Conservation (phyloP, 202 grass and related monocot species). For the Carex sylvatica region DNA sequence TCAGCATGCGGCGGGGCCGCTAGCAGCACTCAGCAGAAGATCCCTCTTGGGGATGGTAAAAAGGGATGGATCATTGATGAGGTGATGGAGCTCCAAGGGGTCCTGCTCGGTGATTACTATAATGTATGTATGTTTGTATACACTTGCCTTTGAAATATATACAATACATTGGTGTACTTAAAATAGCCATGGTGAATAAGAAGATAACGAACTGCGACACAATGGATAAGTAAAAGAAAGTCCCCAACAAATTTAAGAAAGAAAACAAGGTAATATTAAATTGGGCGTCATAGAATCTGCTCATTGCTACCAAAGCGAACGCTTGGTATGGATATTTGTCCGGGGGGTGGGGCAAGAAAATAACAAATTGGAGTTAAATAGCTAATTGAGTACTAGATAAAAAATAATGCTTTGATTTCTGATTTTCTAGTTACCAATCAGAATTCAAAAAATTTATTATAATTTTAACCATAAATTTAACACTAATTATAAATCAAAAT, state of each 20-base stretch:
- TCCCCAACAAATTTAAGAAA: neutral
- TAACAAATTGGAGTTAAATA: too few relatives aligned
- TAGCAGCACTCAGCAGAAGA: slow-evolving; percentile 76
- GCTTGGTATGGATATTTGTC: too few relatives aligned
- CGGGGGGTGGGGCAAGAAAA: too few relatives aligned
- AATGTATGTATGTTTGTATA: slow-evolving; percentile 50
- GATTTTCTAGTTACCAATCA: too few relatives aligned
- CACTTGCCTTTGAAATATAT: neutral
- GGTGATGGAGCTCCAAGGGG: slow-evolving; percentile 78
- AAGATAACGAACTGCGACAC: neutral
- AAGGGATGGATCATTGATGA: slow-evolving; percentile 87
- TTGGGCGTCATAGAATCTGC: too few relatives aligned
- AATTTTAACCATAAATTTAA: too few relatives aligned
- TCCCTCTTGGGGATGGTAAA: slow-evolving; percentile 58
- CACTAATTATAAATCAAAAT: too few relatives aligned
- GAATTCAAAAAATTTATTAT: too few relatives aligned
- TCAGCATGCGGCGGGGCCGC: slow-evolving; percentile 72
- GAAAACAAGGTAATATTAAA: neutral
- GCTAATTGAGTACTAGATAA: too few relatives aligned
- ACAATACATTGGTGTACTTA: neutral
- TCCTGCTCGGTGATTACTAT: slow-evolving; percentile 85
- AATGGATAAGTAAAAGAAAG: neutral
- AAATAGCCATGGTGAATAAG: neutral
- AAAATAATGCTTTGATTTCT: too few relatives aligned
- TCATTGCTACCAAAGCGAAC: neutral